Evolutionary conservation across 192 early-diverging fungal genomes (phyloP), one percentile per base, ranked within the genome.

Genomic region (Dissophora ornata): DNA sequence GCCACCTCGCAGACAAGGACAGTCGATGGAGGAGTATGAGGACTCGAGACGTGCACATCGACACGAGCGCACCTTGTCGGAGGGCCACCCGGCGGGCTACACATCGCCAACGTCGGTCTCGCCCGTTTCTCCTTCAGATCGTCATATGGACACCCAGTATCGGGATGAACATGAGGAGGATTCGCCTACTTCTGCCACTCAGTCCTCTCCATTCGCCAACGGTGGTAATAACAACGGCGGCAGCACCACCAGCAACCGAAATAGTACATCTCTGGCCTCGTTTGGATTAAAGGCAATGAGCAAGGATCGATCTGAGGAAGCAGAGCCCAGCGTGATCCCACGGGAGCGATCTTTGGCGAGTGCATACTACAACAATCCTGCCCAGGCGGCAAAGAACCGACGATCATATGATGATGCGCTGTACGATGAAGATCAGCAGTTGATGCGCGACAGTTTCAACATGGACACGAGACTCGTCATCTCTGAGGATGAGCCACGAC

Each of bases 361-460:
- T 21, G 67, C 57, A 6, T 59, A 59, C n/a, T 54, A 53, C 32
- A 38, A 66, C 45, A 55, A 56, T 32, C 30, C 51, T 10, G 57
- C 55, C 18, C 54, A 59, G 22, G 47, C 65, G 12, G 40, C 59
- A 18, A 74, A 74, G 32, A 65, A 64, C 40, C 46, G 71, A 26
- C 62, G 58, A 21, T 77, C 71, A 21, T 67, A 57, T 28, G 71
- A 77, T 38, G 71, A 77, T 33, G 49, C 63, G 19, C 45, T 62
- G 22, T 77, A 67, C 16, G 71, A 77, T 11, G 71, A 77, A 41
- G 57, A 77, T 32, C 71, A 74, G 25, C 71, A 66, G 33, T 46
- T 74, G 49, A 67, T 77, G 63, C 63, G 64, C 29, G 71, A 77
- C 24, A 77, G 48, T 36, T 77, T 77, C 48, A 77, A 77, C 42